phyloP scores from a whole-genome alignment of 2,329 filamentous ascomycete species.

The Gyromitra esculenta region DNA sequence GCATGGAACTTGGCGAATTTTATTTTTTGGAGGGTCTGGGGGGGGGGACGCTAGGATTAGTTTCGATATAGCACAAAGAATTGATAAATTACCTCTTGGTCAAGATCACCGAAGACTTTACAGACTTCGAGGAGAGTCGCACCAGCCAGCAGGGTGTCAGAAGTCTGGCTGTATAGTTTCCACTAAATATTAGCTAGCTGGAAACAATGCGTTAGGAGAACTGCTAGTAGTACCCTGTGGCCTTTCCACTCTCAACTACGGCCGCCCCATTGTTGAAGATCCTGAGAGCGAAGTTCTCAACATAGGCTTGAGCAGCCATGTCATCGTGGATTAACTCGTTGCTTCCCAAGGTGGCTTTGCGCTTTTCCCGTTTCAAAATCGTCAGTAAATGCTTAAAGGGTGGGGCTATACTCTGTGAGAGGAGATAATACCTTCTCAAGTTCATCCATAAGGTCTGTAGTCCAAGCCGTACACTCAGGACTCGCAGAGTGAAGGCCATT shows the following conservation, averaged over 20 bases:
- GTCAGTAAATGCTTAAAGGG: constrained; percentile 3
- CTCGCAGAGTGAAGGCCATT: constrained; percentile 81
- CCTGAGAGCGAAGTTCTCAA: constrained; percentile 92
- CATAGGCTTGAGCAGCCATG: constrained; percentile 84
- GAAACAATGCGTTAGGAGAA: background rate
- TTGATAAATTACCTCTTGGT: constrained; percentile 45
- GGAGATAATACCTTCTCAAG: constrained; percentile 73
- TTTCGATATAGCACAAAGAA: background rate
- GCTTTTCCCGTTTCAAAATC: constrained; percentile 41
- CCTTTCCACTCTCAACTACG: constrained; percentile 82
- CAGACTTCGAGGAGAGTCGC: constrained; percentile 90
- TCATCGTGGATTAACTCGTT: constrained; percentile 90
- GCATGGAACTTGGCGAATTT: constrained; percentile 98
- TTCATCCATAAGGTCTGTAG: constrained; percentile 86
- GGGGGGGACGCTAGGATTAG: background rate
- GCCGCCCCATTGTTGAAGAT: constrained; percentile 86
- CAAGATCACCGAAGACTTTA: constrained; percentile 73
- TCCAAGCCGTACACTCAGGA: constrained; percentile 81
- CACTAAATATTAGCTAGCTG: constrained; percentile 24
- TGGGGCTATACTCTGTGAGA: background rate
- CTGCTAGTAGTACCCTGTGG: constrained; percentile 70
- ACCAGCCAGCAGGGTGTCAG: constrained; percentile 91
- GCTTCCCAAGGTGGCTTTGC: constrained; percentile 62
- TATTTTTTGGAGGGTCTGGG: constrained; percentile 79
- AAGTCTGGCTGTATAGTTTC: constrained; percentile 74